A percentile compares a stretch with the other conserved stretches of the same genome.
Evolutionary conservation across 2,329 filamentous ascomycete genomes (phyloP).

Genomic region (Botrytis pseudocinerea): DNA sequence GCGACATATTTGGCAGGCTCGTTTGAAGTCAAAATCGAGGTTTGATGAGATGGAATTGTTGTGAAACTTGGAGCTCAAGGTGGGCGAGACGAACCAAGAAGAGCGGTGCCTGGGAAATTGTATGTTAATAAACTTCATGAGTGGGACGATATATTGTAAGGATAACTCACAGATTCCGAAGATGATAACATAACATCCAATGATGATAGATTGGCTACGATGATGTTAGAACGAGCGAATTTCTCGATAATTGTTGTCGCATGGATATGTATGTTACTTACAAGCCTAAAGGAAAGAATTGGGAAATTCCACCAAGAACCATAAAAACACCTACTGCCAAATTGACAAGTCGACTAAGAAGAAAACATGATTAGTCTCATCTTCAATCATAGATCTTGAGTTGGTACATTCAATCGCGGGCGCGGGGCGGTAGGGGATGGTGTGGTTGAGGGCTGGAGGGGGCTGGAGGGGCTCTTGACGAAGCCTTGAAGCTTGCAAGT

Average conservation of each 20-base stretch:
- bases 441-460: constrained; percentile 4
- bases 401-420: constrained; percentile 27
- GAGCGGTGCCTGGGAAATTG: constrained; percentile 57
- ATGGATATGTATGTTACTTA: constrained; percentile 39
- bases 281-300: constrained; percentile 55
- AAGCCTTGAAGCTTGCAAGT: constrained; percentile 7
- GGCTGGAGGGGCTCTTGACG: not conserved
- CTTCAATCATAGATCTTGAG: not conserved
- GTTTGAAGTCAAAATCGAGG: not conserved
- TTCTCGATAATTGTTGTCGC: not conserved
- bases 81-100: constrained; percentile 52
- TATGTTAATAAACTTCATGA: constrained; percentile 30
- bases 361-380: constrained; percentile 35
- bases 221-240: constrained; percentile 1
- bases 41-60: not conserved
- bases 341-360: constrained; percentile 85
- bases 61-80: constrained; percentile 25
- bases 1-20: not conserved
- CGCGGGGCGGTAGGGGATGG: constrained; percentile 18
- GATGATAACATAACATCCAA: constrained; percentile 84
- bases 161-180: constrained; percentile 75
- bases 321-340: constrained; percentile 83
- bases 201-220: constrained; percentile 67
- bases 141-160: constrained; percentile 8
- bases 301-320: constrained; percentile 77